phyloP scores from a whole-genome alignment of 2,329 filamentous ascomycete species.

The Diplodia sapinea region DNA sequence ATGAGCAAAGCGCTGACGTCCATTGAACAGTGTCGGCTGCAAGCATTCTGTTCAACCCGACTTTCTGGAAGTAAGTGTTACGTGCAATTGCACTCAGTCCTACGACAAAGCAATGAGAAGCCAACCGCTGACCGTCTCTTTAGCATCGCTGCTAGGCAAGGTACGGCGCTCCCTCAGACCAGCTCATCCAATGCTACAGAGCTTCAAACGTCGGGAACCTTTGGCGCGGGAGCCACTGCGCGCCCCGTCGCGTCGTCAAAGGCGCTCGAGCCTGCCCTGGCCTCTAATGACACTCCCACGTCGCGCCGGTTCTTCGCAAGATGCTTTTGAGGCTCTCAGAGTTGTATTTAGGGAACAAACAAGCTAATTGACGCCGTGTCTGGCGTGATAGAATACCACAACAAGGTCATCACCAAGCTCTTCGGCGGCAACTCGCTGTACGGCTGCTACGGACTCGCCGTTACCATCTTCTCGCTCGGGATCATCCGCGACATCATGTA shows the following conservation, averaged over 20 bases:
- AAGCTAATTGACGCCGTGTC: not conserved
- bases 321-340: not conserved
- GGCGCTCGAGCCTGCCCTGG: not conserved
- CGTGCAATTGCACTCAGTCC: constrained; percentile 12
- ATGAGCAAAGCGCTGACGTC: not conserved
- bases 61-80: constrained; percentile 94
- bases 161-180: constrained; percentile 53
- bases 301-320: constrained; percentile 18
- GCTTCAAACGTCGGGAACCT: not conserved
- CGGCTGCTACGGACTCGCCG: constrained; percentile 89
- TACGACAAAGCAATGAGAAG: constrained; percentile 6
- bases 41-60: constrained; percentile 91
- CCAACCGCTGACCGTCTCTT: constrained; percentile 32
- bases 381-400: constrained; percentile 75
- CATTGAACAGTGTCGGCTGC: constrained; percentile 70
- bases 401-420: constrained; percentile 84
- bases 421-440: constrained; percentile 77
- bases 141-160: constrained; percentile 83
- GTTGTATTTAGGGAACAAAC: too few relatives aligned
- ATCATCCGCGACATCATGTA: constrained; percentile 75
- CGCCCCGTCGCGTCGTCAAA: not conserved
- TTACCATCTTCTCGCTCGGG: constrained; percentile 88
- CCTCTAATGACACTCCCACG: not conserved
- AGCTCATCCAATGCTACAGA: constrained; percentile 30
- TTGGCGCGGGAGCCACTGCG: not conserved